Evolutionary conservation across 768 basidiomycete species (phyloP).

Genomic region (Trametes sanguinea): DNA sequence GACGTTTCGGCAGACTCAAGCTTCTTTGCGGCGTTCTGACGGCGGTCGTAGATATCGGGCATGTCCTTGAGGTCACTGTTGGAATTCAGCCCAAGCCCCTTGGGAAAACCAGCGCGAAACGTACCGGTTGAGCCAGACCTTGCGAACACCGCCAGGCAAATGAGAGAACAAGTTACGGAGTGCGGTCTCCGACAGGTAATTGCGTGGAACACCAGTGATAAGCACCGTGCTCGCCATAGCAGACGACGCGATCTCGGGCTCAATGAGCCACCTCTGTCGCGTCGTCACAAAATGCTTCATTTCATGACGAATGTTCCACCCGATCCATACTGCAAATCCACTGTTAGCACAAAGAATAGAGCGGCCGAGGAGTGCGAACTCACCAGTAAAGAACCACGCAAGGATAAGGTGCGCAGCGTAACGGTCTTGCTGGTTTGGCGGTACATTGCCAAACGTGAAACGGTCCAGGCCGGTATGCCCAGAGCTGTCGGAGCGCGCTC

Average conservation of each 20-base stretch:
- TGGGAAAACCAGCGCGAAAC: slow-evolving; percentile 8
- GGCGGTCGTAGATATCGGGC: slow-evolving; percentile 78
- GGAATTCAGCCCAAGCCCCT: not conserved
- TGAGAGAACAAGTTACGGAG: slow-evolving; percentile 71
- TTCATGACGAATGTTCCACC: slow-evolving; percentile 78
- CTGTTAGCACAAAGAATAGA: no score
- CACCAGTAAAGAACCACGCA: slow-evolving; percentile 77
- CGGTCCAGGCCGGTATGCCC: slow-evolving; percentile 59
- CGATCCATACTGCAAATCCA: slow-evolving; percentile 82
- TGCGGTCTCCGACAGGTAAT: slow-evolving; percentile 71
- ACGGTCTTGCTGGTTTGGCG: slow-evolving; percentile 48
- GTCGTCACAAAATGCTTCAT: slow-evolving; percentile 78
- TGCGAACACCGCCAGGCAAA: slow-evolving; percentile 87
- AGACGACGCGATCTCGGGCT: slow-evolving; percentile 67
- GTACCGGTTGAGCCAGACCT: slow-evolving; percentile 89
- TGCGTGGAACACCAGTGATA: slow-evolving; percentile 83
- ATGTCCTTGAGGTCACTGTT: slow-evolving; percentile 80
- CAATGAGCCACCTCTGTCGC: slow-evolving; percentile 82
- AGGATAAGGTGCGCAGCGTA: slow-evolving; percentile 81
- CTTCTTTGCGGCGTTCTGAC: slow-evolving; percentile 69
- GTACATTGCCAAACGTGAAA: slow-evolving; percentile 84
- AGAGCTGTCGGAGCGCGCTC: slow-evolving; percentile 49
- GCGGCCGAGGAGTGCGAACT: slow-evolving; percentile 27
- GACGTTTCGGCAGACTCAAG: slow-evolving; percentile 86
- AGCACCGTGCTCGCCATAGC: slow-evolving; percentile 91